Evolutionary conservation across 1,284 basidiomycete species (phyloP).

Genomic region (Boletus sp.): DNA sequence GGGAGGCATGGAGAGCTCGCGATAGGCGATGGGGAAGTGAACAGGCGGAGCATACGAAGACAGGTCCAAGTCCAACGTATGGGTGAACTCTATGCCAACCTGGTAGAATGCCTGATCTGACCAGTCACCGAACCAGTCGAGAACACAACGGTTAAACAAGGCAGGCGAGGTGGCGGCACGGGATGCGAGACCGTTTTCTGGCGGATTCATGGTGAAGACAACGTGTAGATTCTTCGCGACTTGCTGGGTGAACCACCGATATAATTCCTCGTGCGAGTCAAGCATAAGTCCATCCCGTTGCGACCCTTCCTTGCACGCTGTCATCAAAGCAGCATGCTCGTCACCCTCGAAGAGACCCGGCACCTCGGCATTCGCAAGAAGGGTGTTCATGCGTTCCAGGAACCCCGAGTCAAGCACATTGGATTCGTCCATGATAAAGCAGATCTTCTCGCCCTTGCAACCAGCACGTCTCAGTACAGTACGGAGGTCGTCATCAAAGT

Average conservation of each 20-base stretch:
- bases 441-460: conserved; percentile 98
- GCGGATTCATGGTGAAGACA: conserved; percentile 99
- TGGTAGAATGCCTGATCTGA: conserved; percentile 96
- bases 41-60: conserved; percentile 73
- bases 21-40: conserved; percentile 86
- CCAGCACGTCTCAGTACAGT: conserved; percentile 91
- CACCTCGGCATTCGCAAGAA: conserved; percentile 99
- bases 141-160: conserved; percentile 95
- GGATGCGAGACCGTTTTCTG: conserved; percentile 90
- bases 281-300: conserved; percentile 97
- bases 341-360: conserved; percentile 98
- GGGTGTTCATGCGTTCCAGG: conserved; percentile 98
- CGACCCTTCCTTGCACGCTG: conserved; percentile 97
- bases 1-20: conserved; percentile 77
- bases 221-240: conserved; percentile 96
- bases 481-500: conserved; percentile 97
- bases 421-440: conserved; percentile 99
- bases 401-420: conserved; percentile 99
- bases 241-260: conserved; percentile 96
- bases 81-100: conserved; percentile 93
- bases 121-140: conserved; percentile 99
- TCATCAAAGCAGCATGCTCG: conserved; percentile 95
- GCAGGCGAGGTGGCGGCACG: conserved; percentile 97
- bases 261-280: conserved; percentile 95
- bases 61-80: conserved; percentile 85